Conservation (phyloP, 257 asterid genomes). For the Gynochthodes officinalis region DNA sequence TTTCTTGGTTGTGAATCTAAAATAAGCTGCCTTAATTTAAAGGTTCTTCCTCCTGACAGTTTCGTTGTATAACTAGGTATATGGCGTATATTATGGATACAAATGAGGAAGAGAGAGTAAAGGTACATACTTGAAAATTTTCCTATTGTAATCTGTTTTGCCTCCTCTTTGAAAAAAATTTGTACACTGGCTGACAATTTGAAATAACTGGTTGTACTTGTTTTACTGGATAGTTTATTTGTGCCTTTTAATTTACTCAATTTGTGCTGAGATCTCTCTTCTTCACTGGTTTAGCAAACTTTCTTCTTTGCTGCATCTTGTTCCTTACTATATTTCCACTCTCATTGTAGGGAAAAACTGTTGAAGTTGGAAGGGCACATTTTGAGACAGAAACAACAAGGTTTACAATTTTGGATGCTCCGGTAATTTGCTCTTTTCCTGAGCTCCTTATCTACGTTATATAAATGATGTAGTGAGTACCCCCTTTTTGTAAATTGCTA, state of each 20-base stretch:
- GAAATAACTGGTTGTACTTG: neutral
- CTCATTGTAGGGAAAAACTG: slow-evolving; percentile 73
- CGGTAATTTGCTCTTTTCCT: slow-evolving; percentile 41
- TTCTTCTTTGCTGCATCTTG: neutral
- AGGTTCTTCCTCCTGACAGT: neutral
- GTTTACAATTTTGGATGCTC: slow-evolving; percentile 97
- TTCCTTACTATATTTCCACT: slow-evolving; percentile 14
- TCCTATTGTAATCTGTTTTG: neutral
- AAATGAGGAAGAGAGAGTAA: slow-evolving; percentile 93
- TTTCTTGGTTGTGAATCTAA: neutral
- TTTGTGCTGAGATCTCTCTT: neutral
- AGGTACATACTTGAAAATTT: slow-evolving; percentile 46
- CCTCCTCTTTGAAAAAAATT: neutral
- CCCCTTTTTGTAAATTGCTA: neutral
- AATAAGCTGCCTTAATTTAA: neutral
- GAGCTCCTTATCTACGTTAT: neutral
- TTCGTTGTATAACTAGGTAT: slow-evolving; percentile 46
- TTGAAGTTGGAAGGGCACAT: slow-evolving; percentile 98
- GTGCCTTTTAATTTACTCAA: neutral
- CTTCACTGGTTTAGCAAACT: neutral
- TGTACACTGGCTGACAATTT: too few species aligned
- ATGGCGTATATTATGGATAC: slow-evolving; percentile 99
- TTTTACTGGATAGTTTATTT: neutral
- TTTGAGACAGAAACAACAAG: slow-evolving; percentile 94
- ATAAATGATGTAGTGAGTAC: neutral